phyloP scores from a whole-genome alignment of 2,329 filamentous ascomycete species.

The Corinectria fuckeliana region DNA sequence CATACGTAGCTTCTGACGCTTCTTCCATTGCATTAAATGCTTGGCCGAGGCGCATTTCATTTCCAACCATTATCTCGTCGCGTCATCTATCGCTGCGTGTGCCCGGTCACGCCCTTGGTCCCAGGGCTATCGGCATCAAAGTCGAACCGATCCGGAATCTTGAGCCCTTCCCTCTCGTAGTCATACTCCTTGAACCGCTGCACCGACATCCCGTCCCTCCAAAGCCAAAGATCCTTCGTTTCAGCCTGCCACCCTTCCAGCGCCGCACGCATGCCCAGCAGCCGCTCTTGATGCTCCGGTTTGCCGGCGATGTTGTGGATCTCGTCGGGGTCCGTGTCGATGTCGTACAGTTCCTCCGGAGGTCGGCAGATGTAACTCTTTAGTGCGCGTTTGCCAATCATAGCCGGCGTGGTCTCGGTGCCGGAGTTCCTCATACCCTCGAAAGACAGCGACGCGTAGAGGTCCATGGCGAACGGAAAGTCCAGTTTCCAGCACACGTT shows the following conservation, averaged over 20 bases:
- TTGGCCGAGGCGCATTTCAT: neutral
- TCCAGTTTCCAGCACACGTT: conserved; percentile 57
- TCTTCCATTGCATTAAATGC: no score
- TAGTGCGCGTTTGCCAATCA: conserved; percentile 48
- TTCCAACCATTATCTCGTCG: conserved; percentile 12
- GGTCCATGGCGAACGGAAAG: conserved; percentile 55
- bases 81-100: conserved; percentile 14
- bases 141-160: conserved; percentile 39
- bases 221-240: conserved; percentile 40
- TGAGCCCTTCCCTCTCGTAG: conserved; percentile 35
- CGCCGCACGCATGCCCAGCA: conserved; percentile 41
- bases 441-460: conserved; percentile 52
- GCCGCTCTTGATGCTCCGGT: conserved; percentile 36
- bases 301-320: conserved; percentile 47
- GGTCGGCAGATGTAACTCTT: conserved; percentile 52
- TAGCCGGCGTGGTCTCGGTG: conserved; percentile 10
- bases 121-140: conserved; percentile 32
- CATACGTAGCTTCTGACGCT: neutral
- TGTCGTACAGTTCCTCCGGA: conserved; percentile 55
- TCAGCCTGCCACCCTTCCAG: conserved; percentile 40
- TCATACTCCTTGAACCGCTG: conserved; percentile 29
- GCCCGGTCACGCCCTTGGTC: conserved; percentile 18
- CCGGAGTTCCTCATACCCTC: conserved; percentile 51
- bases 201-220: conserved; percentile 36
- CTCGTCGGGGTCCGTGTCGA: conserved; percentile 53